Evolutionary conservation across 2,329 filamentous ascomycete genomes (phyloP), one percentile per base, ranked within the genome.

Genomic region (Cercospora sp.): DNA sequence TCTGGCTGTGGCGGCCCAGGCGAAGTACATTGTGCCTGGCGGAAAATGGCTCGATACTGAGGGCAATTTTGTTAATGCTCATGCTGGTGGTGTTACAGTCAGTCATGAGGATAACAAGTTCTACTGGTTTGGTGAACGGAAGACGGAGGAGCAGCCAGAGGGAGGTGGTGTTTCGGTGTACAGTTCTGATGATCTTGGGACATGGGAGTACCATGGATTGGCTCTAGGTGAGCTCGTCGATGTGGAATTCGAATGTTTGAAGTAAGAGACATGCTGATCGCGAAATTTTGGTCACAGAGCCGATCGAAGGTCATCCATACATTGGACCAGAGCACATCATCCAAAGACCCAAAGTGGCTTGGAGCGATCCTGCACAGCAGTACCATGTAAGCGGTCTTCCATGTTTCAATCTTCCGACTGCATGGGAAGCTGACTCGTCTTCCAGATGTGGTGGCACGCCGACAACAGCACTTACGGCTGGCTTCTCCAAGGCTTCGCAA

Each of bases 81-180:
- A 90, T 73, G 87, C 87, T 1, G 87, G 87, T 1, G 84, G 83
- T 12, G 79, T 89, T 6, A 83, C 83, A 0, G 75, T 85, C 0
- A 86, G 89, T 48, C 76, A 84, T 45, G 81, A 82, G 5, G 82
- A 82, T 0, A 84, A 84, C 16, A 85, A 82, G 67, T 89, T 87
- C 75, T 89, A 84, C 77, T 84, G 83, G 81, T 89, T 89, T 65
- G 87, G 87, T 39, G 87, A 89, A 74, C 85, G 87, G 78, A 89
- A 89, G 77, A 78, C 82, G 10, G 76, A 89, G 70, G 86, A 83
- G 0, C 85, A 87, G 69, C 81, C 80, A 7, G 87, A 89, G 72
- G 87, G 87, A 9, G 87, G 86, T 0, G 87, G 87, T 18, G 78
- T 89, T 0, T 85, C 85, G 0, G 87, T 88, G 0, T 87, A 87